phyloP scores from a whole-genome alignment of 1,139 yeast genomes.

The Saccharomycopsis hybrid region DNA sequence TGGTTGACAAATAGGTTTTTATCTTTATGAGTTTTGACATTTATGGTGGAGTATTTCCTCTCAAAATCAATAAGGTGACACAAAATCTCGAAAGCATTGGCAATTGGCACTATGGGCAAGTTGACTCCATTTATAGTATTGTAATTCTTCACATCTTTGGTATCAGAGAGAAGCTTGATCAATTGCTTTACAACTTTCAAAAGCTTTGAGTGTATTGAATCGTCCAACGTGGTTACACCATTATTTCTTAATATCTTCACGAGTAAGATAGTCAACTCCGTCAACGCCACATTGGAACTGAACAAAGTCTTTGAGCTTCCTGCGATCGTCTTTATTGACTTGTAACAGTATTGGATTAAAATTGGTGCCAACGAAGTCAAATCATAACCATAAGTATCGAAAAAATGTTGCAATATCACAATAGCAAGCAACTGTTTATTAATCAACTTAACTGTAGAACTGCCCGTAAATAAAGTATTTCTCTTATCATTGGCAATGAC shows the following conservation, averaged over 20 bases:
- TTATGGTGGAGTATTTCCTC: constrained; percentile 11
- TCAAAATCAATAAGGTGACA: constrained; percentile 9
- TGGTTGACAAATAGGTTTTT: constrained; percentile 16
- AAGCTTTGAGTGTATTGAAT: constrained; percentile 6
- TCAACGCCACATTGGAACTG: constrained; percentile 2
- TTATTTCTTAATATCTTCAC: constrained; percentile 12
- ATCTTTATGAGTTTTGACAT: constrained; percentile 12
- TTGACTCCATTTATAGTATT: constrained; percentile 16
- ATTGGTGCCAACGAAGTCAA: constrained; percentile 21
- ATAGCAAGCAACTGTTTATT: constrained; percentile 4
- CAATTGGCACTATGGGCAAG: constrained; percentile 18
- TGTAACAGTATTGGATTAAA: constrained; percentile 18
- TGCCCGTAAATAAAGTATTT: constrained; percentile 5
- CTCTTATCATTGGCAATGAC: constrained; percentile 17
- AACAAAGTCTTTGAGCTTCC: constrained; percentile 8
- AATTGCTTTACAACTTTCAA: constrained; percentile 17
- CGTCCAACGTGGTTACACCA: constrained; percentile 14
- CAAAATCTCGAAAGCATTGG: constrained; percentile 17
- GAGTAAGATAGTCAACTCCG: constrained; percentile 7
- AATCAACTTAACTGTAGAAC: background rate
- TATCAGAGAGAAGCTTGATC: constrained; percentile 15
- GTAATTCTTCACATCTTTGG: constrained; percentile 14
- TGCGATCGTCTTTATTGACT: constrained; percentile 15
- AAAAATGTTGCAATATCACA: constrained; percentile 14
- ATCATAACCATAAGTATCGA: constrained; percentile 19